Evolutionary conservation across 257 asterid genomes (phyloP), one percentile per base, ranked within the genome.

Genomic region (Solanum raphanifolium): DNA sequence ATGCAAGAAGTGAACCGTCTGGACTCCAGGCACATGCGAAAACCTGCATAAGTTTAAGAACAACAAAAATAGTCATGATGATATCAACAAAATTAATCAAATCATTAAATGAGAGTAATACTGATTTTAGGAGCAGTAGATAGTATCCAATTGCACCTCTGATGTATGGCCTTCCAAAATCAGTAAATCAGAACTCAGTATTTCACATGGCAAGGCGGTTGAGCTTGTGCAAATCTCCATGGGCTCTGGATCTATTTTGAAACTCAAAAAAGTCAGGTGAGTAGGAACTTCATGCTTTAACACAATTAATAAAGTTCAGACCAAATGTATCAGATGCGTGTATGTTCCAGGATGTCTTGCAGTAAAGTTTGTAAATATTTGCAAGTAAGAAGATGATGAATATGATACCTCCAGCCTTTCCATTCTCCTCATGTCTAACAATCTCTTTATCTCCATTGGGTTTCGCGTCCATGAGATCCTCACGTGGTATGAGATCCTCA

Each of bases 11-110:
- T 87, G 98, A 93, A 87, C 98, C 98, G 43, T 92, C 79, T 48
- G 99, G 98, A 88, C 95, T 95, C 99, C 99, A 97, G 13, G 99
- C 95, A 92, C 99, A 97, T n/a, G 99, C 99, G 93, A 95, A 95
- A 89, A 97, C 99, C 99, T 97, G 94, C 66, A 91, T 75, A 86
- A 74, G 75, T 66, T 84, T 86, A 87, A 87, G 78, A 87, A 86
- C 82, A 48, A 27, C n/a, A 71, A 21, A 46, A 16, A 48, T 31
- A 46, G 86, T 82, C 69, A 82, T 10, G 86, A 38, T 48, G 27
- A 82, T 82, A 31, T 52, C 69, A 48, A 29, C 25, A 81, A 81
- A 29, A 35, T 82, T 29, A 29, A 48, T 52, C 86, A 82, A 48
- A 29, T 82, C 5, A 13, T 18, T 29, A 18, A 18, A 27, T 81